Base-by-base conservation (phyloP, 164 flowering plant species). In the Magnolia changhungtana region DNA sequence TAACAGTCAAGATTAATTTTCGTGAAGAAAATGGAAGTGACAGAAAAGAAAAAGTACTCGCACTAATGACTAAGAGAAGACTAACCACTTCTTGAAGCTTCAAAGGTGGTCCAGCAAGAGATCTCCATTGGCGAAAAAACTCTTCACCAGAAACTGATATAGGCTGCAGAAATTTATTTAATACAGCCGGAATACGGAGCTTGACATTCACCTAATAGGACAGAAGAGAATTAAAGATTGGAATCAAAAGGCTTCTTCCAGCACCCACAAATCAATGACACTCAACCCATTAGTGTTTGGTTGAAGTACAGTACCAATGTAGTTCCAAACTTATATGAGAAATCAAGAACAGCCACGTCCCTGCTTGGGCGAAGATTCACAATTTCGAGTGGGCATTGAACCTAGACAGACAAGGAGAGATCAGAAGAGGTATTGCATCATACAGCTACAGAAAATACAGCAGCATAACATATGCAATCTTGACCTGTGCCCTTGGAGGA, bases 401-500 rank as follows among this genome's bases (percentile, higher is more conserved):
- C 97, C 97, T 93, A 72, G 19, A 77, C 19, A 18, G 63, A 51
- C 77, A 74, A 45, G 27, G 14, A 67, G 65, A 50, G 29, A 61
- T 71, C 81, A 37, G 51, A 0, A 68, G 51, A 63, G 63, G 45
- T 52, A 20, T 18, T 67, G 14, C 18, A 67, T 45, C 13, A 63
- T 37, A 45, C 13, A 52, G 19, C 8, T 27, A 0, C 23, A 29
- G 20, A 75, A 67, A 2, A 50, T 5, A 19, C 20, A 24, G 27
- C 29, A 16, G 50, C 37, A 68, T 21, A 78, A 67, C 51, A 75
- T 13, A 29, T 21, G 19, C 52, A 75, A 74, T 61, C 52, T 72
- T 78, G 63, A 96, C 99, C 99, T 96, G 99, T 66, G 99, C 98
- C 75, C 99, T 82, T 45, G 99, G 98, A 80, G 99, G 99, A 75